A percentile compares a stretch with the other conserved stretches of the same genome.
Evolutionary conservation across 495 filamentous ascomycete species (phyloP).

Genomic region (Hyphodiscus hymeniophilus): DNA sequence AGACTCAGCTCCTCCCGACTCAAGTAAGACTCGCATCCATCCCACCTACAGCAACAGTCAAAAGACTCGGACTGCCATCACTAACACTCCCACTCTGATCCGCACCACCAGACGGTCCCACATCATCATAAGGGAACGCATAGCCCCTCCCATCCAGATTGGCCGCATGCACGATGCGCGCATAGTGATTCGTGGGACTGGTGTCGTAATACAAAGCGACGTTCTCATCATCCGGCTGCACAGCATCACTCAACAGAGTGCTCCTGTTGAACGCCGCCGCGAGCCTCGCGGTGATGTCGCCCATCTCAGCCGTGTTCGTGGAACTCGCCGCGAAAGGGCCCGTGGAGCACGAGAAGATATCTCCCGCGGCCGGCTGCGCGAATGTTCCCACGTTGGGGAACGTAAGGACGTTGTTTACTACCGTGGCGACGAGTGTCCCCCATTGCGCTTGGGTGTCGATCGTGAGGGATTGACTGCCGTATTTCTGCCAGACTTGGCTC

Average conservation of each 20-base stretch:
- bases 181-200: slow-evolving; percentile 63
- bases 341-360: slow-evolving; percentile 63
- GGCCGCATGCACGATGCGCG: slow-evolving; percentile 54
- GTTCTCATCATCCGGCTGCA: slow-evolving; percentile 44
- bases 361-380: slow-evolving; percentile 44
- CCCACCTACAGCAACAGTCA: background rate
- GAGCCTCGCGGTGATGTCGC: slow-evolving; percentile 49
- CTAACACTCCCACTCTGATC: slow-evolving; percentile 48
- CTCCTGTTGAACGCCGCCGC: slow-evolving; percentile 63
- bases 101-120: slow-evolving; percentile 43
- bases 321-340: slow-evolving; percentile 58
- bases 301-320: slow-evolving; percentile 33
- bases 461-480: slow-evolving; percentile 36
- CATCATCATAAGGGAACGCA: slow-evolving; percentile 73
- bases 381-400: slow-evolving; percentile 45
- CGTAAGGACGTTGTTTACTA: slow-evolving; percentile 30
- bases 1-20: too few species aligned
- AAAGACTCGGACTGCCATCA: slow-evolving; percentile 4
- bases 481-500: slow-evolving; percentile 42
- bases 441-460: slow-evolving; percentile 20
- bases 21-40: background rate
- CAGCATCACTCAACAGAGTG: slow-evolving; percentile 42
- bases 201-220: slow-evolving; percentile 50
- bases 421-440: slow-evolving; percentile 41
- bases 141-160: slow-evolving; percentile 59